phyloP scores from a whole-genome alignment of 805 yeast genomes.

The Pichia nanzhaoensis region DNA sequence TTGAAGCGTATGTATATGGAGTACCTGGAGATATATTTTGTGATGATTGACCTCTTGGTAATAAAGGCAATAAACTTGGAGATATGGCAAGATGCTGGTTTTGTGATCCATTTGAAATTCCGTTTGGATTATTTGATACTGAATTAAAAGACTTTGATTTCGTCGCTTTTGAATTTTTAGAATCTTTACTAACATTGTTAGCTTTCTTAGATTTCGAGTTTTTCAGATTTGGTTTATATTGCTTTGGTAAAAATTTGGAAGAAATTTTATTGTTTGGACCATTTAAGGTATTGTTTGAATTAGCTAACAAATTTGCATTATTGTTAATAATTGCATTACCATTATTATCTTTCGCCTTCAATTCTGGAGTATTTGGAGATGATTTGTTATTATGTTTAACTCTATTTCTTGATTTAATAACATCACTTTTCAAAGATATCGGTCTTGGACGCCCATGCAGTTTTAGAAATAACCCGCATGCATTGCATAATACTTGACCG shows the following conservation, averaged over 20 bases:
- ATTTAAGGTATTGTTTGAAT: constrained; percentile 4
- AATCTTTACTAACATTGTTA: not conserved
- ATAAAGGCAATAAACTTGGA: constrained; percentile 35
- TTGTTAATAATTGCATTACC: constrained; percentile 2
- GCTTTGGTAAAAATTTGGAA: constrained; percentile 32
- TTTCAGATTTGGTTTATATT: constrained; percentile 30
- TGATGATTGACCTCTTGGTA: constrained; percentile 31
- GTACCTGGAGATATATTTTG: constrained; percentile 22
- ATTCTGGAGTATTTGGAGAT: constrained; percentile 50
- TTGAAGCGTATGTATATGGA: constrained; percentile 25
- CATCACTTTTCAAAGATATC: constrained; percentile 83
- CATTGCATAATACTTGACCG: constrained; percentile 87
- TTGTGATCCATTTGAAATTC: constrained; percentile 4
- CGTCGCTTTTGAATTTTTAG: not conserved
- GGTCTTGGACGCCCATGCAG: constrained; percentile 93
- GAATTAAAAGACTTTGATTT: constrained; percentile 4
- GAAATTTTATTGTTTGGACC: constrained; percentile 7
- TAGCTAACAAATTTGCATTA: not conserved
- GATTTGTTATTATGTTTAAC: constrained; percentile 49
- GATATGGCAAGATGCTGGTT: constrained; percentile 17
- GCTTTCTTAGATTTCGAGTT: constrained; percentile 12
- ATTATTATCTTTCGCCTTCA: constrained; percentile 41
- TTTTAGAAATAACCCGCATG: constrained; percentile 85
- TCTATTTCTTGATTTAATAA: constrained; percentile 85
- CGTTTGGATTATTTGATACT: not conserved